Conservation (phyloP, 345 rosid genomes). For the Linum usitatissimum region DNA sequence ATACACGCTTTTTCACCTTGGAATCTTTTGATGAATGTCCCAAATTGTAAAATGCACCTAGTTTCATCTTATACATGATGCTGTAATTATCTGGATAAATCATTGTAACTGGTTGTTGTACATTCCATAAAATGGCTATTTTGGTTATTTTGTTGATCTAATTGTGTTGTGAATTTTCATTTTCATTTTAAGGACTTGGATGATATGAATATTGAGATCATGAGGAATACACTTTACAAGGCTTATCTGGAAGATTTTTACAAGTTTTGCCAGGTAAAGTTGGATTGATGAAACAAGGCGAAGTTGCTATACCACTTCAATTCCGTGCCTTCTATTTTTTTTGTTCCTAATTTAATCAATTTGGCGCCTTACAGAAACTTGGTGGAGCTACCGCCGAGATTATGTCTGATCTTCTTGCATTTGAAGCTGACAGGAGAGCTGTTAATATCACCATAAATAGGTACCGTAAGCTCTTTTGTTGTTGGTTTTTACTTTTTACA, state of each 20-base stretch:
- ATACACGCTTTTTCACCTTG: neutral
- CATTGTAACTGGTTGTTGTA: neutral
- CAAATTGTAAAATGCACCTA: neutral
- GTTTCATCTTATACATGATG: neutral
- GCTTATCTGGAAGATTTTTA: constrained; percentile 95
- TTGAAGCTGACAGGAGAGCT: constrained; percentile 97
- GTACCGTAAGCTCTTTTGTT: constrained; percentile 17
- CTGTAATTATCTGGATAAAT: neutral
- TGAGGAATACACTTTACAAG: constrained; percentile 94
- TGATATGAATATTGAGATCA: constrained; percentile 96
- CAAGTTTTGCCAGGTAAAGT: constrained; percentile 83
- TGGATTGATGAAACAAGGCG: constrained; percentile 6
- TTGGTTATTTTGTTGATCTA: neutral
- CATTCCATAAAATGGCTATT: neutral
- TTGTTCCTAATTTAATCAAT: constrained; percentile 7
- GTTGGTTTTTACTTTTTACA: neutral
- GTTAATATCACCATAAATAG: constrained; percentile 92
- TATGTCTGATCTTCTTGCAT: constrained; percentile 94
- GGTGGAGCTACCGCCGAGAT: constrained; percentile 98
- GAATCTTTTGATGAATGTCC: neutral
- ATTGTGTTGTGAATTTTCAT: neutral
- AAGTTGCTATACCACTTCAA: constrained; percentile 1
- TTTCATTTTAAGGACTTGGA: constrained; percentile 58
- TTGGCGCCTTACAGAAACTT: constrained; percentile 48
- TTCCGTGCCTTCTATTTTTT: neutral